Conservation (phyloP, 257 asterid genomes). For the Orobanche coerulescens region DNA sequence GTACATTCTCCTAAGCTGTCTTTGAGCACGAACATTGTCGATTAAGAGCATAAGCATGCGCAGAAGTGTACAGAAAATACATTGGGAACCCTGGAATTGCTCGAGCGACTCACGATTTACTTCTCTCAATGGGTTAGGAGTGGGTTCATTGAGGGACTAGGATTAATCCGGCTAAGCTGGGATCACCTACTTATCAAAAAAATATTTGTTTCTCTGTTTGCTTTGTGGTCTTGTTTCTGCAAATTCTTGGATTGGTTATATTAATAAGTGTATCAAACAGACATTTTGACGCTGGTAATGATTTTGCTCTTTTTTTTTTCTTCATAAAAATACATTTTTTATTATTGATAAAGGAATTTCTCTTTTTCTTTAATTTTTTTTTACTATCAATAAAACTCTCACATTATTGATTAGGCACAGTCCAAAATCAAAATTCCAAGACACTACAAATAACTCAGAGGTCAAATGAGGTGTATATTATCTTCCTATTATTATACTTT, state of each 20-base stretch:
- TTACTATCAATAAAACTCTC: background rate
- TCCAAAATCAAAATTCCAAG: constrained; percentile 14
- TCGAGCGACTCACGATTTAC: no score
- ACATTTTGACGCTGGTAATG: constrained; percentile 26
- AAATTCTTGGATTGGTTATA: constrained; percentile 30
- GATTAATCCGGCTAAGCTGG: no score
- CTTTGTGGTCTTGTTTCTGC: constrained; percentile 30
- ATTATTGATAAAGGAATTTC: background rate
- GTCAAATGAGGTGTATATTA: constrained; percentile 27
- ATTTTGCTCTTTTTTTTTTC: background rate
- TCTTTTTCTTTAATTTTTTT: background rate
- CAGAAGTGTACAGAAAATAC: no score
- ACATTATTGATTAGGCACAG: constrained; percentile 13
- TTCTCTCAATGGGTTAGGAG: no score
- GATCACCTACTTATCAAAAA: no score
- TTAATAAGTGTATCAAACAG: constrained; percentile 34
- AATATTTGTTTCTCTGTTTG: background rate
- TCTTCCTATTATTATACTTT: background rate
- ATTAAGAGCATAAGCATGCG: no score
- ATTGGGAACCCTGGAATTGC: no score
- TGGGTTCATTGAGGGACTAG: no score
- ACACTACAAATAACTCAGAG: constrained; percentile 16
- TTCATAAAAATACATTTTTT: background rate
- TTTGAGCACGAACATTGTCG: no score
- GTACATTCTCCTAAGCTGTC: no score